These are phyloP conservation scores for Vararia minispora DNA, from an alignment of 768 basidiomycete genomes.

Conservation along the genomic window DNA sequence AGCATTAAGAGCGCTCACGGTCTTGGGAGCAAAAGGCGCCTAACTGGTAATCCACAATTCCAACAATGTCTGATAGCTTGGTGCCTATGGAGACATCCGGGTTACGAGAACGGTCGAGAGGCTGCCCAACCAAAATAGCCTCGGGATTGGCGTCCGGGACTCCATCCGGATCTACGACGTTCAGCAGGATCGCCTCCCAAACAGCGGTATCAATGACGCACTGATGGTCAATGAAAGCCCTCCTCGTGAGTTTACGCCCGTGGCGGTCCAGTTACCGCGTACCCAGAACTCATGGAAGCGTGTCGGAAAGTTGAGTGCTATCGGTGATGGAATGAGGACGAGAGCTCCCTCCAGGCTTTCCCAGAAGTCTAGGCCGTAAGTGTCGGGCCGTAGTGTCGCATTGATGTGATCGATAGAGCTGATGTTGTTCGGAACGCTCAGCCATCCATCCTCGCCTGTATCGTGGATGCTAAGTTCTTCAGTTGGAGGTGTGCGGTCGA, in stretches of 20 bases:
- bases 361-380: constrained; percentile 55
- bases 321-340: constrained; percentile 38
- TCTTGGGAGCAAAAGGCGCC: background rate
- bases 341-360: constrained; percentile 49
- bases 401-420: constrained; percentile 35
- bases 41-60: constrained; percentile 43
- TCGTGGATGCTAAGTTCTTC: constrained; percentile 38
- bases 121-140: constrained; percentile 38
- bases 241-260: constrained; percentile 43
- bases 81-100: constrained; percentile 38
- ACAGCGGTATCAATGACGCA: constrained; percentile 7
- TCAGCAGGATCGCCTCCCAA: background rate
- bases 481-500: constrained; percentile 41
- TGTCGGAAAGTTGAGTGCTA: constrained; percentile 38
- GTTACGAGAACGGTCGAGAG: constrained; percentile 42
- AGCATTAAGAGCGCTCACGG: background rate
- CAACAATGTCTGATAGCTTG: constrained; percentile 37
- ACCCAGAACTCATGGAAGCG: constrained; percentile 49
- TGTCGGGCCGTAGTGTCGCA: constrained; percentile 34
- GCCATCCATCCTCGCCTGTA: constrained; percentile 39
- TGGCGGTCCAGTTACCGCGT: constrained; percentile 42
- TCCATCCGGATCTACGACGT: constrained; percentile 30
- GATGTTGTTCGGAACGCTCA: constrained; percentile 44
- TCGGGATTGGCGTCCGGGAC: constrained; percentile 52
- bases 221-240: constrained; percentile 41